Evolutionary conservation across 78 protist species (phyloP).

Genomic region (Dictyostelium citrinum): DNA sequence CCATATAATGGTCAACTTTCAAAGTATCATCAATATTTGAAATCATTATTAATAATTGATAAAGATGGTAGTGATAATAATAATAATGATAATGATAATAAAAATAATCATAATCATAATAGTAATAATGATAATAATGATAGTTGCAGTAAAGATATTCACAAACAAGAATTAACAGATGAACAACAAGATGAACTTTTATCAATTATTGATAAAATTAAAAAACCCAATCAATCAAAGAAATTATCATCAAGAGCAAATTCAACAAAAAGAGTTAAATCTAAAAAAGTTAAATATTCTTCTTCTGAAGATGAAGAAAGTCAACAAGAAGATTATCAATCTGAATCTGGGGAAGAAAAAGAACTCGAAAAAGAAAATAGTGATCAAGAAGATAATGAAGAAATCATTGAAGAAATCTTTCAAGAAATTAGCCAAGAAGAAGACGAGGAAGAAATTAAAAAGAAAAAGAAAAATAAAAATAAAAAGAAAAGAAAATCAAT

Average conservation of each 20-base stretch:
- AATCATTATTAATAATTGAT: not conserved
- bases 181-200: constrained; percentile 1
- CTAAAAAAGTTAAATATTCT: not conserved
- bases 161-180: not conserved
- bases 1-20: not conserved
- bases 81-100: too few species aligned
- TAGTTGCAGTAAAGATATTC: not conserved
- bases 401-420: too few species aligned
- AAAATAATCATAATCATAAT: too few species aligned
- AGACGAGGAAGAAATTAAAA: not conserved
- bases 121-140: not conserved
- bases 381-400: not conserved
- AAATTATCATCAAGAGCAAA: not conserved
- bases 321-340: not conserved
- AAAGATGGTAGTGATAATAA: not conserved
- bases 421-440: not conserved
- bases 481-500: too few species aligned
- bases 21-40: constrained; percentile 5
- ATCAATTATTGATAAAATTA: not conserved
- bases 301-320: not conserved
- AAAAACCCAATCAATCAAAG: not conserved
- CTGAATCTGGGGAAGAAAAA: not conserved
- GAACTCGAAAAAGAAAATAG: not conserved
- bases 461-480: not conserved
- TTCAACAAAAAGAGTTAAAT: not conserved